A percentile compares a stretch with the other conserved stretches of the same genome.
Conservation (phyloP, 306 rosid species). For the Ormosia semicastrata region DNA sequence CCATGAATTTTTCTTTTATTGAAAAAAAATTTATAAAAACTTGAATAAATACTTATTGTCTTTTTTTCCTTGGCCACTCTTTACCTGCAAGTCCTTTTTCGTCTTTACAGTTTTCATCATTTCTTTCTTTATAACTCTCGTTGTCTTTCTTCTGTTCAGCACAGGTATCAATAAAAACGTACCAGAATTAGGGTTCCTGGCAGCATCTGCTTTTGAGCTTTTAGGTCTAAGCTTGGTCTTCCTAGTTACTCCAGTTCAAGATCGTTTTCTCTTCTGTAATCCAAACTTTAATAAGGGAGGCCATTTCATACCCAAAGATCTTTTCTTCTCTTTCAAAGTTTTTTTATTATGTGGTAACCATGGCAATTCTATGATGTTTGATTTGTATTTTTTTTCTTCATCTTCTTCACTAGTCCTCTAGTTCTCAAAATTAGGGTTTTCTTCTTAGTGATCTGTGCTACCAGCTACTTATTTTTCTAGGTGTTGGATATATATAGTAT, state of each 20-base stretch:
- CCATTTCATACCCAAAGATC: neutral
- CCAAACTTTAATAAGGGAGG: neutral
- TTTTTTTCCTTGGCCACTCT: neutral
- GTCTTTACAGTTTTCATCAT: conserved; percentile 28
- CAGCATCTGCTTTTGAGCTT: conserved; percentile 16
- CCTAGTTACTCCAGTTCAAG: conserved; percentile 15
- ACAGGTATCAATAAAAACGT: conserved; percentile 30
- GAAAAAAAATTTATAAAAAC: neutral
- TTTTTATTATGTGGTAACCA: neutral
- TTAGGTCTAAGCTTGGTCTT: conserved; percentile 31
- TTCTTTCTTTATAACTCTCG: conserved; percentile 32
- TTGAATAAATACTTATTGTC: neutral
- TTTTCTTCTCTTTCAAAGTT: neutral
- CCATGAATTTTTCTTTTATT: neutral
- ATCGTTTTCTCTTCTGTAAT: neutral
- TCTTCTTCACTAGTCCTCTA: neutral
- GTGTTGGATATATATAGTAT: neutral
- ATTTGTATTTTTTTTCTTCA: neutral
- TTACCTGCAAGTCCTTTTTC: conserved; percentile 29
- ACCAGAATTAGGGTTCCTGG: conserved; percentile 46
- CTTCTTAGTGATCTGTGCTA: conserved; percentile 23
- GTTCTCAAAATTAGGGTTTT: conserved; percentile 34
- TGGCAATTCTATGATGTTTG: neutral
- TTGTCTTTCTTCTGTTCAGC: conserved; percentile 22
- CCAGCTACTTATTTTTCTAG: neutral